Evolutionary conservation across 2,329 filamentous ascomycete genomes (phyloP), one percentile per base, ranked within the genome.

Genomic region (Alternaria infectoria): DNA sequence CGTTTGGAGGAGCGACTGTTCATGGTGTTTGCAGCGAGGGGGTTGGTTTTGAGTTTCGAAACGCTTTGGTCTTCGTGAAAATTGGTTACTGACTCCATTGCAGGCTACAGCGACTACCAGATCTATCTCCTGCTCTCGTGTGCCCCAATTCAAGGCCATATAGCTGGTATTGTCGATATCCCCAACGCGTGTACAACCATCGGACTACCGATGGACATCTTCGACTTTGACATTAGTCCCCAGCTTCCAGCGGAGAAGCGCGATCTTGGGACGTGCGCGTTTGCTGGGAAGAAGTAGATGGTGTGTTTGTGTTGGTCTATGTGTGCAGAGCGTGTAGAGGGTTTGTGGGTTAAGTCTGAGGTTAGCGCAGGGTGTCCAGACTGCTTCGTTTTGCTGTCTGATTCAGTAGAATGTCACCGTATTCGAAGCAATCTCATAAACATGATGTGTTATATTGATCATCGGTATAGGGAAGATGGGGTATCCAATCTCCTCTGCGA

Each of bases 101-200:
- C 28, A 82, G 82, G 83, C 2, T 90, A 90, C 72, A 81, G 78
- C 66, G 88, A 90, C 71, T 89, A 97, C 75, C 94, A 97, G 82
- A 89, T 93, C 67, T 97, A 97, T 76, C 84, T 97, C 28, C 81
- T 97, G 54, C 82, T 97, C 50, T 94, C 91, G 15, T 96, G 92
- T 77, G 93, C 93, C 0, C 93, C 94, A 0, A 87, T 97, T 6
- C 91, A 96, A 78, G 94, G 94, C 0, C 92, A 96, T 75, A 87
- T 97, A 55, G 94, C 93, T 2, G 93, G 94, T 0, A 91, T 97
- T 60, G 93, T 97, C 9, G 93, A 97, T 79, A 82, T 97, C 52
- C 93, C 93, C 0, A 97, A 97, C 76, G 92, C 91, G 0, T 97
- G 94, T 76, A 97, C 93, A 5, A 97, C 94, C 0, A 83, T 97